Base-by-base conservation (phyloP, 78 protist species). In the Dictyostelium brefeldianum region DNA sequence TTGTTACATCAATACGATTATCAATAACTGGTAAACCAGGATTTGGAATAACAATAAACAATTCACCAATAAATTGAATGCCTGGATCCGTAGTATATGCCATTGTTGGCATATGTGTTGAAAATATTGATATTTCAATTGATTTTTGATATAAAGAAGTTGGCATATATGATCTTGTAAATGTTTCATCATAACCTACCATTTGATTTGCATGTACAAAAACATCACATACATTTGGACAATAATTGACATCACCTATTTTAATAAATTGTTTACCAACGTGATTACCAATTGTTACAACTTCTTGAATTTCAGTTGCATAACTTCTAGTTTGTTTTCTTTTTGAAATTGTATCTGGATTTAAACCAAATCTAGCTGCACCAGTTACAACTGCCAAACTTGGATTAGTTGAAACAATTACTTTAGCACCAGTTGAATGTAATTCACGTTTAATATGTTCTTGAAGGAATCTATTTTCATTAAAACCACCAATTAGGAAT, bases 401-500 rank as follows among this genome's bases (percentile, higher is more conserved):
- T 6, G 79, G 22, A 5, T n/a, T 20, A 17, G 7, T 46, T 20
- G 48, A 25, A 20, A 73, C 43, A 17, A 73, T 73, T 4, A 73
- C 17, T 43, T 73, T 73, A 11, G 79, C 79, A 43, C 79, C 79
- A 20, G 79, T 73, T 4, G n/a, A 73, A 36, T 31, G 27, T 10
- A 73, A 73, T 43, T 73, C 79, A 27, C 20, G 31, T 43, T 73
- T 73, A 2, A 73, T 43, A 31, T 43, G 53, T 43, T 73, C 79
- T 73, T 73, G 57, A 4, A 73, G 11, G 12, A 5, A 1, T 8
- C 1, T 43, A 20, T 73, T 73, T 41, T 73, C 79, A 73, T 43
- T 73, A 56, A 73, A 73, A 73, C 79, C 57, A 46, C 79, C 79
- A 46, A 73, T 73, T 29, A 73, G 18, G 8, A 73, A 73, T 18